Base-by-base conservation (phyloP, 2,329 filamentous ascomycete species). In the Verticillium dahliae region DNA sequence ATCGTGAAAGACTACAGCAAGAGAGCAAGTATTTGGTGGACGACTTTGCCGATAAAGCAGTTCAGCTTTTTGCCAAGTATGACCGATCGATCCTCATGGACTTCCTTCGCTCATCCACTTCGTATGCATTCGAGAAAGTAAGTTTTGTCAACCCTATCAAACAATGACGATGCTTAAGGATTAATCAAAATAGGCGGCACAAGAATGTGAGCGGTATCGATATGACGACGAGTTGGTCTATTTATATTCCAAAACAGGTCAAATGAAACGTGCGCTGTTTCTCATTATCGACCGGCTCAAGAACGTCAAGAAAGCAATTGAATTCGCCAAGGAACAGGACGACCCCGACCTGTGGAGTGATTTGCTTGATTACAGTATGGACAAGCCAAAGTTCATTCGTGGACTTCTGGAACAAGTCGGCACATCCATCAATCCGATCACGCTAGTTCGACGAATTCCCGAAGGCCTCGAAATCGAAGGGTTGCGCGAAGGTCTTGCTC, bases 201-300 rank as follows among this genome's bases (percentile, higher is more conserved):
- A 78, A 82, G 86, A 96, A 69, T 99, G 95, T 71, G 92, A 98
- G 74, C 78, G 81, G 14, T 84, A 85, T 66, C 87, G 89, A 67
- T 98, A 90, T 74, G 90, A 96, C 57, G 90, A 92, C 41, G 95
- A 99, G 72, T 84, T 98, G n/a, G 94, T 99, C 14, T 95, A 95
- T 70, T 85, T 99, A 1, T 90, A 98, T 69, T 96, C 92, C 63
- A 97, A 97, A 73, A 98, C 92, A 0, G 95, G 95, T 0, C 89
- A 97, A 73, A 95, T 92, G 68, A 96, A 97, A 74, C 87, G 90
- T 13, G 96, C 96, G 0, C 80, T 99, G 2, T 93, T 90, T 69
- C 84, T 99, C 59, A 98, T 99, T 70, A 96, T 98, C 65, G 92
- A 96, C 69, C 88, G 92, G n/a, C 83, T 99, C 5, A 88, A 88